Evolutionary conservation across 2,329 filamentous ascomycete genomes (phyloP).

Genomic region (Pseudogymnoascus sp.): DNA sequence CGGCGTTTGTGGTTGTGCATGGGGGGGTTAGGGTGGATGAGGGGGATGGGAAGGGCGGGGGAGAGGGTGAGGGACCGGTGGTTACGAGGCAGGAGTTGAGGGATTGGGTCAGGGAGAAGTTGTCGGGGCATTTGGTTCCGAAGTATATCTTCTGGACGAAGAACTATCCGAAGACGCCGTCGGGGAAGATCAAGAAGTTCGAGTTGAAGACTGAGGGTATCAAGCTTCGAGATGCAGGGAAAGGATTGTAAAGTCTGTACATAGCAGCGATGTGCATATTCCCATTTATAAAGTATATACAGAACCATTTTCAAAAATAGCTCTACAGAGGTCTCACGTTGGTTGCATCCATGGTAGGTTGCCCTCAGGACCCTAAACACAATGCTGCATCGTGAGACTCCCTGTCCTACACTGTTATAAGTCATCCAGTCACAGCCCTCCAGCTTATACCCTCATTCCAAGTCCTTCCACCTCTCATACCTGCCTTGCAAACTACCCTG

Average conservation of each 20-base stretch:
- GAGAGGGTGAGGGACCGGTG: conserved; percentile 16
- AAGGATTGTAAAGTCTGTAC: background rate
- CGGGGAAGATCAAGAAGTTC: conserved; percentile 95
- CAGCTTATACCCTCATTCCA: background rate
- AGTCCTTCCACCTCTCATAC: background rate
- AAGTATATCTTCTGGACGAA: conserved; percentile 83
- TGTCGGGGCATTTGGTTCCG: conserved; percentile 72
- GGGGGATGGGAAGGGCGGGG: conserved; percentile 14
- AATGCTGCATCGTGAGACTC: background rate
- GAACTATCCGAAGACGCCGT: conserved; percentile 88
- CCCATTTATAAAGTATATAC: background rate
- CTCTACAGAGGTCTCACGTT: background rate
- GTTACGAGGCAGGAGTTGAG: conserved; percentile 53
- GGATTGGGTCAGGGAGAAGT: conserved; percentile 59
- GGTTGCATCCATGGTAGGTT: too few species aligned
- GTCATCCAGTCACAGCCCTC: background rate
- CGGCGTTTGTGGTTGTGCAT: conserved; percentile 64
- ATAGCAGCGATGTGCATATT: background rate
- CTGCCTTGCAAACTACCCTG: background rate
- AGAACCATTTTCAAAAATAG: background rate
- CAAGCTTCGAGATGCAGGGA: conserved; percentile 30
- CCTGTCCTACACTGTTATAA: background rate
- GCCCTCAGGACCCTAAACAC: background rate
- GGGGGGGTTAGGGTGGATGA: conserved; percentile 26
- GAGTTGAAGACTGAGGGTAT: conserved; percentile 63